Conservation (phyloP, 371 early-diverging fungal species). For the Globomyces sp. region DNA sequence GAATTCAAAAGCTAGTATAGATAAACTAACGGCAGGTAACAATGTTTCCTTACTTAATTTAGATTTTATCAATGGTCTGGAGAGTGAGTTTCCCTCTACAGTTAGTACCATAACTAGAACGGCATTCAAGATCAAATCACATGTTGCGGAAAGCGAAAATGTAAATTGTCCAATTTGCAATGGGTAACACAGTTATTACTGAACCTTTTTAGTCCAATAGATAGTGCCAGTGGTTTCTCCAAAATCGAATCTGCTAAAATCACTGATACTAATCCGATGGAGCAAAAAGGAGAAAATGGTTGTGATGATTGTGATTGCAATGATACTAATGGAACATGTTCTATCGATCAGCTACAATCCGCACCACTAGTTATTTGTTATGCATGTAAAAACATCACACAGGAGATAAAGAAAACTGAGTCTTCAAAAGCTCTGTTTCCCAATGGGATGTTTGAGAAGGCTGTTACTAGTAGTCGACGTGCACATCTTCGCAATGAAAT, state of each 20-base stretch:
- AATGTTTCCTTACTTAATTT: neutral
- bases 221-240: slow-evolving; percentile 7
- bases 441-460: too few relatives aligned
- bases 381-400: slow-evolving; percentile 14
- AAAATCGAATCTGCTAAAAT: slow-evolving; percentile 1
- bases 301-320: neutral
- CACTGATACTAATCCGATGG: neutral
- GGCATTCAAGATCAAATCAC: slow-evolving; percentile 64
- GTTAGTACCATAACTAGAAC: slow-evolving; percentile 84
- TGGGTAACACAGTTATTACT: slow-evolving; percentile 24
- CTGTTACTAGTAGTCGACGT: too few relatives aligned
- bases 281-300: neutral
- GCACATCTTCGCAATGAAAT: too few relatives aligned
- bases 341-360: neutral
- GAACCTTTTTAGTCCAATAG: neutral
- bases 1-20: slow-evolving; percentile 63
- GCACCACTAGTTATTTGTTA: neutral
- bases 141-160: slow-evolving; percentile 2
- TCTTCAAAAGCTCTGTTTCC: too few relatives aligned
- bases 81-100: slow-evolving; percentile 82
- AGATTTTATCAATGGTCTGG: slow-evolving; percentile 77
- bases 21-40: slow-evolving; percentile 55
- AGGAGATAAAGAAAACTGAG: slow-evolving; percentile 4
- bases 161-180: slow-evolving; percentile 34
- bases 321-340: neutral